Conservation (phyloP, 2,329 filamentous ascomycete genomes). For the Trichoderma polysporum region DNA sequence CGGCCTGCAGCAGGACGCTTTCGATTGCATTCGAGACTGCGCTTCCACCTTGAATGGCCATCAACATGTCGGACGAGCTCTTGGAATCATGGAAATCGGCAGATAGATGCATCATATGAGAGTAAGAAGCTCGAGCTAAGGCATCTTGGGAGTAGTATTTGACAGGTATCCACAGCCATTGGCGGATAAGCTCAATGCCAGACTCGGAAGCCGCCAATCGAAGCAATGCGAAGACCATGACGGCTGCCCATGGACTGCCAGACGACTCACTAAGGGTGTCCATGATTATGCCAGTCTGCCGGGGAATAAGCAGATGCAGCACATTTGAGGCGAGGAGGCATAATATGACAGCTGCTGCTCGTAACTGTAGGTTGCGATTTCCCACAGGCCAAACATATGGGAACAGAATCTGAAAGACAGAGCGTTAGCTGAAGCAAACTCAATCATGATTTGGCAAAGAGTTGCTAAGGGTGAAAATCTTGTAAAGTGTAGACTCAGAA, state of each 20-base stretch:
- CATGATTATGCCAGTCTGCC: conserved; percentile 77
- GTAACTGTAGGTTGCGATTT: conserved; percentile 64
- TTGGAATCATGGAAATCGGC: conserved; percentile 62
- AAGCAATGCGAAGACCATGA: conserved; percentile 51
- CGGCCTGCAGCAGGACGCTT: conserved; percentile 55
- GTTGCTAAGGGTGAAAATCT: no score
- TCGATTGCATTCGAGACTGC: conserved; percentile 58
- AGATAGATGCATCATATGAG: conserved; percentile 60
- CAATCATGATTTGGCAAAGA: not conserved
- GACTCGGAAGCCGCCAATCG: conserved; percentile 55
- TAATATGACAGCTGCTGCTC: conserved; percentile 63
- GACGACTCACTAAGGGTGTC: conserved; percentile 60
- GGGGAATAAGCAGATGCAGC: conserved; percentile 75
- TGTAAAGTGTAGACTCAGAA: not conserved
- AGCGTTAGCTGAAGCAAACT: not conserved
- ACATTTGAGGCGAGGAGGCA: conserved; percentile 70
- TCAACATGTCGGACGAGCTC: conserved; percentile 57
- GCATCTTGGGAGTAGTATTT: conserved; percentile 57
- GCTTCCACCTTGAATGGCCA: conserved; percentile 55
- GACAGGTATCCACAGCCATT: conserved; percentile 59
- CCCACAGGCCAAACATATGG: conserved; percentile 77
- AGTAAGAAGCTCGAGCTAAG: conserved; percentile 55
- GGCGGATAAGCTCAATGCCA: conserved; percentile 53
- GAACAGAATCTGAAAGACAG: conserved; percentile 62
- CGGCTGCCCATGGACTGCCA: conserved; percentile 52